These are phyloP conservation scores for Termitomyces sp. DNA, from an alignment of 768 basidiomycete species.

Conservation along the genomic window DNA sequence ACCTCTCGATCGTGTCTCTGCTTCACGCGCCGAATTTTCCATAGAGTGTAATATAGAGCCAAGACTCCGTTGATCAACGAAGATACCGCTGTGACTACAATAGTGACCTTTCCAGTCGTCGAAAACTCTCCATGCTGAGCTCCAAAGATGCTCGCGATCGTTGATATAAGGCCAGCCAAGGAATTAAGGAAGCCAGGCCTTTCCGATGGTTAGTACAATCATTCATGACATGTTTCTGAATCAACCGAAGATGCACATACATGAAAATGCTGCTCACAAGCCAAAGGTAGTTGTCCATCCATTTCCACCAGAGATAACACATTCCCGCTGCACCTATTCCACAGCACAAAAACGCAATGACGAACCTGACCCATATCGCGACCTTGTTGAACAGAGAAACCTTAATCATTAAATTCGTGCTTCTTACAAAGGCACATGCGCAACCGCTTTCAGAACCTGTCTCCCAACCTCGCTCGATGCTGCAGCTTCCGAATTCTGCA, in stretches of 20 bases:
- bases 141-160: constrained; percentile 45
- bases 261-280: constrained; percentile 49
- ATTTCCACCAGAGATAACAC: constrained; percentile 56
- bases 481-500: constrained; percentile 24
- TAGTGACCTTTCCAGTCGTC: constrained; percentile 35
- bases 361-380: constrained; percentile 30
- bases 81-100: constrained; percentile 38
- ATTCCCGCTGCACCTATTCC: constrained; percentile 49
- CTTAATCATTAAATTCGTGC: not conserved
- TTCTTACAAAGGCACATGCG: constrained; percentile 39
- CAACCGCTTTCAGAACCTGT: constrained; percentile 29
- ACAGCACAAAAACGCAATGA: constrained; percentile 52
- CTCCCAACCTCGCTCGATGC: constrained; percentile 23
- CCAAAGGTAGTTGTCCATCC: constrained; percentile 57
- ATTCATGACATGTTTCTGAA: not conserved
- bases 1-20: constrained; percentile 34
- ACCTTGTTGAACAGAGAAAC: not conserved
- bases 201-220: not conserved
- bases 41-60: constrained; percentile 36
- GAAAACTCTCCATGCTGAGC: constrained; percentile 41
- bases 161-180: constrained; percentile 50
- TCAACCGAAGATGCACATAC: constrained; percentile 25
- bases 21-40: constrained; percentile 38
- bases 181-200: constrained; percentile 58
- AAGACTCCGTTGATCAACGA: constrained; percentile 37